Base-by-base conservation (phyloP, 2,329 filamentous ascomycete species). In the Microsporum canis region DNA sequence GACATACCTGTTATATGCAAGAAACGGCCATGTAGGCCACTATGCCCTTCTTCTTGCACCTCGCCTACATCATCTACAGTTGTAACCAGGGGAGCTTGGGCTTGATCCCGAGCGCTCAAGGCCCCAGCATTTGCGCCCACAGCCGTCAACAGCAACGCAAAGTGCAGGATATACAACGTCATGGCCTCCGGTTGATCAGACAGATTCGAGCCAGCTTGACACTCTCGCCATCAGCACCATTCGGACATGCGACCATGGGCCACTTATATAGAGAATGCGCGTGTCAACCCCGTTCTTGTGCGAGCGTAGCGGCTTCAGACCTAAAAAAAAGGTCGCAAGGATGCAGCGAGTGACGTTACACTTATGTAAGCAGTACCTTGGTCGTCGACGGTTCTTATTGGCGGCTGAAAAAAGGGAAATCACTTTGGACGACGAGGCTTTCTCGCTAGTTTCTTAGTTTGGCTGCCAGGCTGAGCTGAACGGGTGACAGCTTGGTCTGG, bases 1-100 rank as follows among this genome's bases (percentile, higher is more conserved):
- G 12, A 66, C 66, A 60, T 61, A 92, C 89, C 91, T 75, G 90
- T 94, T 67, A 95, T 88, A 75, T 95, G 90, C 70, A 95, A 80
- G 77, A 95, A 95, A 71, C 83, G 84, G 65, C 90, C 90, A 65
- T 83, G 82, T 68, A 90, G 60, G 7, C 61, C 64, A 5, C 29
- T 49, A 3, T n/a, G 14, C 6, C 41, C 34, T 10, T 49, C 27
- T 36, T 8, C 33, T 47, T 7, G 31, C 17, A 57, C 34, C 43
- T 58, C 36, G n/a, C 36, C 36, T 10, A 7, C 29, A 33, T 31
- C 33, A 36, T 59, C 39, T 27, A 36, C 51, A 23, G 34, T 23
- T 2, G 33, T 5, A 23, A 45, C 36, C 10, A 63, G 39, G 27
- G 59, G 62, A 34, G n/a, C 23, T 60, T 63, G 62, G 8, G 5